Conservation (phyloP, 805 yeast species). For the Hagleromyces aurorensis region DNA sequence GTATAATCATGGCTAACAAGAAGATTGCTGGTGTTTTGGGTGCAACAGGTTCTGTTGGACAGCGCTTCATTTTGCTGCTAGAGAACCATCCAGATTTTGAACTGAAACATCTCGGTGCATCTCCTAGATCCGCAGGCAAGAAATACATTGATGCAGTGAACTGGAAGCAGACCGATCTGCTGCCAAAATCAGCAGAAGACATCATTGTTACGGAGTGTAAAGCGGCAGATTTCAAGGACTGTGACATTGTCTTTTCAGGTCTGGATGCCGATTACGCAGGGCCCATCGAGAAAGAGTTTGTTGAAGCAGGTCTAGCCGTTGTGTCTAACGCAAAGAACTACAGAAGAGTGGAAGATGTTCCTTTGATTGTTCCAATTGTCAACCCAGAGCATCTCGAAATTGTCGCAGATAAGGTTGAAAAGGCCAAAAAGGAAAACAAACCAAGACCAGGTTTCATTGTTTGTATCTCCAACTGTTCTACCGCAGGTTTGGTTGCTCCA, state of each 20-base stretch:
- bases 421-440: slow-evolving; percentile 47
- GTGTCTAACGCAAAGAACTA: slow-evolving; percentile 95
- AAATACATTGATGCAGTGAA: slow-evolving; percentile 74
- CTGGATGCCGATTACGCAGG: slow-evolving; percentile 92
- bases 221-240: slow-evolving; percentile 67
- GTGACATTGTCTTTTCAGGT: slow-evolving; percentile 94
- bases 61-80: slow-evolving; percentile 79
- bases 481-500: slow-evolving; percentile 97
- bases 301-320: slow-evolving; percentile 71
- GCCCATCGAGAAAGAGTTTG: slow-evolving; percentile 78
- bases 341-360: slow-evolving; percentile 80
- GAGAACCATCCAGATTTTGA: slow-evolving; percentile 87
- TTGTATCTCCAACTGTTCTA: slow-evolving; percentile 96
- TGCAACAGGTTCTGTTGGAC: slow-evolving; percentile 98
- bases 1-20: slow-evolving; percentile 22
- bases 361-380: slow-evolving; percentile 90
- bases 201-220: slow-evolving; percentile 72
- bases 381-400: slow-evolving; percentile 84
- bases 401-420: slow-evolving; percentile 48
- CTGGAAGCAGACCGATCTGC: slow-evolving; percentile 86
- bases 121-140: slow-evolving; percentile 89
- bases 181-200: slow-evolving; percentile 61
- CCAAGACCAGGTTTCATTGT: slow-evolving; percentile 73
- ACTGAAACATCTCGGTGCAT: slow-evolving; percentile 81
- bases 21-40: slow-evolving; percentile 81